Evolutionary conservation across 108 stramenopile species (phyloP), one percentile per base, ranked within the genome.

Genomic region (Skeletonema marinoi): DNA sequence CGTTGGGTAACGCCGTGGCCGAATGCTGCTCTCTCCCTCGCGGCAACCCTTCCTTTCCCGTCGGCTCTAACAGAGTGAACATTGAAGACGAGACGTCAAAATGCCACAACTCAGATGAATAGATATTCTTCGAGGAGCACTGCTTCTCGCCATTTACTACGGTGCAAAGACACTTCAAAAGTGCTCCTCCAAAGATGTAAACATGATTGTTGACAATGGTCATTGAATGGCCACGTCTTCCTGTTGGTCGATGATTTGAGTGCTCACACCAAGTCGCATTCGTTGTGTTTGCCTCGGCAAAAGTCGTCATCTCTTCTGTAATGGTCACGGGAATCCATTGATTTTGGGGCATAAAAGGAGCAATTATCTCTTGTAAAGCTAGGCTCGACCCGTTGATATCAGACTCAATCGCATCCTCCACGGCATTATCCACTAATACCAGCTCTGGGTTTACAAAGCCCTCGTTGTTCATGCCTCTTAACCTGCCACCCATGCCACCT

Each of bases 171-270:
- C 81, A 82, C 36, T 66, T 66, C 12, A 71, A 21, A 7, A 76
- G 71, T 1, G 66, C 65, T 21, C 81, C 81, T 0, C 81, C 81
- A 33, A 82, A 82, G 7, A 82, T 71, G 39, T 82, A 82, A 21
- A 82, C 77, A 39, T 77, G 41, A 61, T 73, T 63, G 39, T 82
- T 72, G 13, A 73, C 41, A 6, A 58, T 32, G 2, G 77, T 39
- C 56, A 82, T 68, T 14, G 76, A 73, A 66, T 77, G 76, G 7
- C 81, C 81, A 19, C 81, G 50, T 46, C 77, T 35, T 58, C 78
- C 78, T 11, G 72, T 42, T 38, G 78, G 78, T 4, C 38, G 59
- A 17, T 32, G 42, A 21, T 16, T 31, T 25, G 74, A 67, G 60
- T 75, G 56, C 29, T 75, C 74, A 41, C 74, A 75, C 74, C 65